Percentiles rank a stretch among this genome's conserved stretches.
These are phyloP conservation scores for Primulina huaijiensis DNA, from an alignment of 257 asterid genomes.

Conservation along the genomic window DNA sequence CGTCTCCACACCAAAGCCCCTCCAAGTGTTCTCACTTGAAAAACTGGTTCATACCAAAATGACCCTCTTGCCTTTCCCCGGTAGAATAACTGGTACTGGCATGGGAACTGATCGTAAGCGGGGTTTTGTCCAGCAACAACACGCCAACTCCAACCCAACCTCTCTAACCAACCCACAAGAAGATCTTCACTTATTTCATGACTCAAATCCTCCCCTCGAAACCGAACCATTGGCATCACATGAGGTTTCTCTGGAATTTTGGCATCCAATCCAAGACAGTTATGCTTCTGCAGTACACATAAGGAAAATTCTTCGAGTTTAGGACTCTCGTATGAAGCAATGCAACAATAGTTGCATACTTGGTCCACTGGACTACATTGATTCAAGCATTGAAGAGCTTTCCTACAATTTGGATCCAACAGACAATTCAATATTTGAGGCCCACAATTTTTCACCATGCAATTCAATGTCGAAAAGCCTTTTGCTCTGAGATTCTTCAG, in stretches of 20 bases:
- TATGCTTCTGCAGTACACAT: constrained; percentile 77
- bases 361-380: constrained; percentile 90
- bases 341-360: constrained; percentile 81
- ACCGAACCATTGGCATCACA: constrained; percentile 55
- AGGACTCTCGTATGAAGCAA: constrained; percentile 83
- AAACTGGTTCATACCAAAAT: constrained; percentile 93
- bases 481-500: constrained; percentile 80
- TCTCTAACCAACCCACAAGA: constrained; percentile 85
- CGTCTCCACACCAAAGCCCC: constrained; percentile 79
- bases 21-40: constrained; percentile 66
- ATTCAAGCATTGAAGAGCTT: constrained; percentile 89
- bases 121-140: constrained; percentile 97
- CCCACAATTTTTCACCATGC: constrained; percentile 83
- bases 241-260: constrained; percentile 71
- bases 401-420: constrained; percentile 73
- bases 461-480: constrained; percentile 72
- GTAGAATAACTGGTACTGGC: constrained; percentile 88
- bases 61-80: constrained; percentile 89
- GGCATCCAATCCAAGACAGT: constrained; percentile 80
- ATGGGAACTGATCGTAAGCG: constrained; percentile 93
- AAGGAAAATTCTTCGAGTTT: constrained; percentile 75
- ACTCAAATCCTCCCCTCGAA: constrained; percentile 54
- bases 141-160: constrained; percentile 88
- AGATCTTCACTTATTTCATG: constrained; percentile 88
- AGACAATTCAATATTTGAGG: constrained; percentile 79